These are phyloP conservation scores for Mucor piriformis DNA, from an alignment of 371 early-diverging fungal species.

Conservation along the genomic window DNA sequence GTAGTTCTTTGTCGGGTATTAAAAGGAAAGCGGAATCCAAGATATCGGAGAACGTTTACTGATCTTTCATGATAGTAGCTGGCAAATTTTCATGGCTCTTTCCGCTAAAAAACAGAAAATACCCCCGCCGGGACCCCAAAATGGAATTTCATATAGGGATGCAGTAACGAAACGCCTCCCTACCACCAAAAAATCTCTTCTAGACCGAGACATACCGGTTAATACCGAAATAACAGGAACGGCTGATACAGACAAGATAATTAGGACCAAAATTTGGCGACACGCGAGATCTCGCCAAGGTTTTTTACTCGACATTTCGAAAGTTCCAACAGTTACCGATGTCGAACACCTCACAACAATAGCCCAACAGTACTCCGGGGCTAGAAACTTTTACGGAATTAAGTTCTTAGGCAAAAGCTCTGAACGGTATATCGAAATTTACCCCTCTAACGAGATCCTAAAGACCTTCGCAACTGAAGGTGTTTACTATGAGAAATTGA, in stretches of 20 bases:
- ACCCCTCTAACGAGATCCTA: not conserved
- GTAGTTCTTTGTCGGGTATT: not conserved
- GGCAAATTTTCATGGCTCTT: too few relatives aligned
- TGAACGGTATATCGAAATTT: not conserved
- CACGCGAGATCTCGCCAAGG: not conserved
- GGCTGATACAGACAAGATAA: not conserved
- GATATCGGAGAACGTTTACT: not conserved
- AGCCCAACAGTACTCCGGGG: not conserved
- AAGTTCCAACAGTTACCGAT: not conserved
- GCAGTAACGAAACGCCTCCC: not conserved
- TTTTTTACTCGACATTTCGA: conserved; percentile 4
- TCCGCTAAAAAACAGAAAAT: too few relatives aligned
- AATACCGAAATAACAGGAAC: not conserved
- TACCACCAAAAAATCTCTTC: not conserved
- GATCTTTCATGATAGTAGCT: not conserved
- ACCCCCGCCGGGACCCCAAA: too few relatives aligned
- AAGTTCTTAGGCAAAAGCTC: not conserved
- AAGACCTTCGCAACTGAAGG: not conserved
- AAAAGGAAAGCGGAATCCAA: conserved; percentile 6
- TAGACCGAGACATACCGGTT: not conserved
- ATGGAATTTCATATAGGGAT: conserved; percentile 4
- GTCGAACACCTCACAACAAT: not conserved
- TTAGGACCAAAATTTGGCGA: not conserved
- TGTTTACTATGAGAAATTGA: not conserved
- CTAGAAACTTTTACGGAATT: not conserved